Percentiles rank a stretch among this genome's conserved stretches.
Evolutionary conservation across 768 basidiomycete genomes (phyloP).

Genomic region (Auriculariales sp.): DNA sequence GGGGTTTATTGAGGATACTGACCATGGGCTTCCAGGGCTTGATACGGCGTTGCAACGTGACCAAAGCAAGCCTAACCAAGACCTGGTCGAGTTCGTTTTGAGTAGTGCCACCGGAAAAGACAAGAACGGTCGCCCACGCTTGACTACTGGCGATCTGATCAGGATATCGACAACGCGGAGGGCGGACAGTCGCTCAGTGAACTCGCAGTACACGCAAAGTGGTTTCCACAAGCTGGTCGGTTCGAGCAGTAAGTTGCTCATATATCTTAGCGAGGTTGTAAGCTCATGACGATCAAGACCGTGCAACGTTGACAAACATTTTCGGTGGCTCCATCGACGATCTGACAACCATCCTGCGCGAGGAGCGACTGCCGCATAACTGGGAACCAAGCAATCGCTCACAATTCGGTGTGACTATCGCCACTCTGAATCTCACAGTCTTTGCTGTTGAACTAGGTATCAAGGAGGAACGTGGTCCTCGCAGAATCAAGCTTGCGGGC

Average conservation of each 20-base stretch:
- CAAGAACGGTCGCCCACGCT: constrained; percentile 31
- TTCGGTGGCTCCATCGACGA: constrained; percentile 51
- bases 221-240: constrained; percentile 46
- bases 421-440: constrained; percentile 29
- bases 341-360: constrained; percentile 37
- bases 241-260: constrained; percentile 56
- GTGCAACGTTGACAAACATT: constrained; percentile 46
- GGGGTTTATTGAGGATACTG: not conserved
- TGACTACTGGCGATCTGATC: constrained; percentile 48
- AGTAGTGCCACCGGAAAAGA: constrained; percentile 40
- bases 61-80: constrained; percentile 34
- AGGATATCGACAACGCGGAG: constrained; percentile 45
- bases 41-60: constrained; percentile 32
- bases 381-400: constrained; percentile 53
- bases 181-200: constrained; percentile 33
- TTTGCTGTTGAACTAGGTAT: not conserved
- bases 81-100: constrained; percentile 34
- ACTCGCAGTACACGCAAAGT: constrained; percentile 40
- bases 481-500: not conserved
- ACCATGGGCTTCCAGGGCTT: constrained; percentile 26
- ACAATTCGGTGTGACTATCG: constrained; percentile 44
- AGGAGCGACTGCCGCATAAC: constrained; percentile 55
- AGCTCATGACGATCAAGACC: constrained; percentile 2
- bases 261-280: not conserved
- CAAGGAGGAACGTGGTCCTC: not conserved